Evolutionary conservation across 495 filamentous ascomycete species (phyloP).

Genomic region (Letharia columbiana): DNA sequence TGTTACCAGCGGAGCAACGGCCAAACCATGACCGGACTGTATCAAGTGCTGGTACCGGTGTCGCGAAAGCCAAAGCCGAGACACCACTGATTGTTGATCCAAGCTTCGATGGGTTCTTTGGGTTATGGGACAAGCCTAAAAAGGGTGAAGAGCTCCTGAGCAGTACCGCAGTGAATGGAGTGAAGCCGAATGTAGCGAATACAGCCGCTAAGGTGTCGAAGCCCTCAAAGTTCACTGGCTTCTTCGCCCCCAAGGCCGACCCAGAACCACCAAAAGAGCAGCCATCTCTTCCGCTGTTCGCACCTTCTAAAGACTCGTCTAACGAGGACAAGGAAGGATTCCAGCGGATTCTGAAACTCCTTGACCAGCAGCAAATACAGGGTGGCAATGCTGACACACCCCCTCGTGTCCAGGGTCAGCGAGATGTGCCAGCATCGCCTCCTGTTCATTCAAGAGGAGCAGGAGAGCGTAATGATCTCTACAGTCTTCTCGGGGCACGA

Average conservation of each 20-base stretch:
- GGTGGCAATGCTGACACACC: constrained; percentile 11
- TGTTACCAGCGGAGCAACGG: constrained; percentile 16
- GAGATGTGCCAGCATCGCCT: constrained; percentile 23
- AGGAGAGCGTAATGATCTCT: constrained; percentile 31
- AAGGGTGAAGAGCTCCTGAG: constrained; percentile 27
- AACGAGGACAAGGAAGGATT: constrained; percentile 84
- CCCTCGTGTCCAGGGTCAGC: constrained; percentile 21
- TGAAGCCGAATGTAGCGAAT: constrained; percentile 12
- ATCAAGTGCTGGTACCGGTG: constrained; percentile 10
- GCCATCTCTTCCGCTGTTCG: constrained; percentile 37
- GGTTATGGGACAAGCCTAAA: constrained; percentile 49
- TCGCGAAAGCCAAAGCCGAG: constrained; percentile 39
- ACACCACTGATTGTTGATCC: constrained; percentile 54
- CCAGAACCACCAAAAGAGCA: constrained; percentile 40
- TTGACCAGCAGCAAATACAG: constrained; percentile 39
- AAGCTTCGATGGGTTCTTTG: constrained; percentile 74
- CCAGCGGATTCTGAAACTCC: constrained; percentile 76
- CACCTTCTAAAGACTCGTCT: constrained; percentile 38
- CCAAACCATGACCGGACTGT: constrained; percentile 20
- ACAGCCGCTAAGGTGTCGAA: constrained; percentile 37
- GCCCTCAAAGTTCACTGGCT: constrained; percentile 73
- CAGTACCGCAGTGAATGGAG: constrained; percentile 25
- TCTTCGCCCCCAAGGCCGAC: constrained; percentile 64
- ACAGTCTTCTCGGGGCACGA: constrained; percentile 30
- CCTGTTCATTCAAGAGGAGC: constrained; percentile 34